Base-by-base conservation (phyloP, 306 rosid species). In the Prunus dulcis region DNA sequence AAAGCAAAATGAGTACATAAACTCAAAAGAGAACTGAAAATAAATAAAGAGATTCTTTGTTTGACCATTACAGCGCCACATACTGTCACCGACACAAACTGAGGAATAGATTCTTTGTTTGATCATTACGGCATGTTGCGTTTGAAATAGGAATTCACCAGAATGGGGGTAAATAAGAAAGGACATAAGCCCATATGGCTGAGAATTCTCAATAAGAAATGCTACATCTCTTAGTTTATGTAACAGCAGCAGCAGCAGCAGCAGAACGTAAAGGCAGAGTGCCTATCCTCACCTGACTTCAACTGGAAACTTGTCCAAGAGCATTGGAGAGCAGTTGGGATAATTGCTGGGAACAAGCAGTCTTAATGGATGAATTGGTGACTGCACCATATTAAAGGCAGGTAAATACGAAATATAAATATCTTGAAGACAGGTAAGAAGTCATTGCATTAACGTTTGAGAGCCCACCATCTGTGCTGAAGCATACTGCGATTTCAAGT, bases 291-390 rank as follows among this genome's bases (percentile, higher is more conserved):
- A 94, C 97, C 95, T 80, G 89, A 86, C 78, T 84, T 90, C 90
- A 75, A 82, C 88, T 62, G 93, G 91, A 79, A 89, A 75, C 81
- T 86, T 90, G 89, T 91, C 98, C 56, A 94, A 86, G 60, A 92
- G 86, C 69, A 92, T 74, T 6, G 95, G 98, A 34, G 98, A 91
- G 75, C 89, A 89, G 66, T 74, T 85, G 45, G 98, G 98, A 85
- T 92, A 94, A 79, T 88, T 86, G 81, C 89, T 75, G 27, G 98
- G 98, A 82, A 94, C 93, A 71, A 92, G 92, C 88, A 94, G 88
- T 74, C 89, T 87, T 78, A 94, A 78, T 38, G 98, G 98, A 76
- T 80, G 95, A 85, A 92, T 89, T 69, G 95, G 91, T 73, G 91
- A 84, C 98, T 92, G 97, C 91, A 86, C 58, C 72, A 71, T 27